Evolutionary conservation across 495 filamentous ascomycete genomes (phyloP).

Genomic region (Gamarada debralockiae): DNA sequence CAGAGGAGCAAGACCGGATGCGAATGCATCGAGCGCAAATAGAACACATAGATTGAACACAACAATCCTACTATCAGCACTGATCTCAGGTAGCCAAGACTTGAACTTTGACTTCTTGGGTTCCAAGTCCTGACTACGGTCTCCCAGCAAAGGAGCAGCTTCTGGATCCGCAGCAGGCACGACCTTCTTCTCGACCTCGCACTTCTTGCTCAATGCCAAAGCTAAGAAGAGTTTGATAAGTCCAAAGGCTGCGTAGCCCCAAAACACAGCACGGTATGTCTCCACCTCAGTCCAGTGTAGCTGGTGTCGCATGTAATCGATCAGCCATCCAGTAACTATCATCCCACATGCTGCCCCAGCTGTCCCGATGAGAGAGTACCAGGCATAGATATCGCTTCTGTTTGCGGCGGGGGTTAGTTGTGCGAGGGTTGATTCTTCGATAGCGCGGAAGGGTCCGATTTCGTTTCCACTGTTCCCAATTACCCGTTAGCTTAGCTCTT

Average conservation of each 20-base stretch:
- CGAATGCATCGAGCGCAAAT: constrained; percentile 73
- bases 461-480: constrained; percentile 59
- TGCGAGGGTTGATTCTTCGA: constrained; percentile 80
- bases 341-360: constrained; percentile 63
- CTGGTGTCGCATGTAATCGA: constrained; percentile 44
- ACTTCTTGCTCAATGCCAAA: constrained; percentile 51
- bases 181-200: constrained; percentile 47
- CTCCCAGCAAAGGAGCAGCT: constrained; percentile 44
- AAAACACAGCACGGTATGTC: constrained; percentile 68
- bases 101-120: constrained; percentile 14
- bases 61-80: constrained; percentile 50
- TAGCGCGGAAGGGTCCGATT: constrained; percentile 76
- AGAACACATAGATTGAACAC: constrained; percentile 71
- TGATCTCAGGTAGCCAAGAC: constrained; percentile 46
- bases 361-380: constrained; percentile 70
- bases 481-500: constrained; percentile 10
- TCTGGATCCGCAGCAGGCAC: constrained; percentile 24
- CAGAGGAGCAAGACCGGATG: constrained; percentile 72
- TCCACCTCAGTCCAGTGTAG: constrained; percentile 51
- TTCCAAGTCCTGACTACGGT: constrained; percentile 13
- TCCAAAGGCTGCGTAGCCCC: constrained; percentile 64
- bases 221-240: constrained; percentile 60
- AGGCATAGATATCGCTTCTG: constrained; percentile 74
- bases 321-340: constrained; percentile 60
- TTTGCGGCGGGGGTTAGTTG: constrained; percentile 60